phyloP scores from a whole-genome alignment of 164 flowering plant genomes.

The Vitis riparia region DNA sequence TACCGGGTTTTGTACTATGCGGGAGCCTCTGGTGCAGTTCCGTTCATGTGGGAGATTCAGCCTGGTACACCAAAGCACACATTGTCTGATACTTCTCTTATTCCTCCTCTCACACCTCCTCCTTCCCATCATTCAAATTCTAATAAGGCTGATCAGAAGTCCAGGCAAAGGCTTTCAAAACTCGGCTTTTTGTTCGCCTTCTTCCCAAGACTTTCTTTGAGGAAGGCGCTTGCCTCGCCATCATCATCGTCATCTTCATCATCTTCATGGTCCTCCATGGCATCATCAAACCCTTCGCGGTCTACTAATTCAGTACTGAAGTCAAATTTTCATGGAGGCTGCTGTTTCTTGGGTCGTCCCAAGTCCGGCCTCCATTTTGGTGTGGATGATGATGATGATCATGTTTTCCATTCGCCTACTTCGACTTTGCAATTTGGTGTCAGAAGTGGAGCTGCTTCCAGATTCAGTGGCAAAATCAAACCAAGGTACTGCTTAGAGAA shows the following conservation, averaged over 20 bases:
- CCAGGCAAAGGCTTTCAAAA: neutral
- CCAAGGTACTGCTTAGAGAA: constrained; percentile 4
- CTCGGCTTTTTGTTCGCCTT: constrained; percentile 9
- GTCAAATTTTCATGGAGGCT: neutral
- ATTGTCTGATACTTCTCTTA: neutral
- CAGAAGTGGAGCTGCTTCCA: neutral
- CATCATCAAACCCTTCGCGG: neutral
- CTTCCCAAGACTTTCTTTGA: constrained; percentile 11
- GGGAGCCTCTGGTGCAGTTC: constrained; percentile 24
- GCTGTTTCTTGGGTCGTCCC: constrained; percentile 1
- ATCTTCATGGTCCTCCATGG: constrained; percentile 1
- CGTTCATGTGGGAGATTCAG: constrained; percentile 42
- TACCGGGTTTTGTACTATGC: constrained; percentile 35
- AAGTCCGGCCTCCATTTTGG: constrained; percentile 12
- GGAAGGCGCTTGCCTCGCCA: constrained; percentile 16
- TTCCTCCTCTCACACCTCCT: constrained; percentile 46
- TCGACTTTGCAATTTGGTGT: constrained; percentile 28
- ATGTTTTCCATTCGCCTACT: constrained; percentile 22
- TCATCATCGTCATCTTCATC: constrained; percentile 20
- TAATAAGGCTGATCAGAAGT: neutral
- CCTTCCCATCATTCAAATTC: constrained; percentile 26
- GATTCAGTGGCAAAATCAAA: constrained; percentile 16
- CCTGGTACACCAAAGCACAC: constrained; percentile 47
- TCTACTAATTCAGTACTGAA: neutral
- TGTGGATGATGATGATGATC: constrained; percentile 10